phyloP scores from a whole-genome alignment of 176 grass and related monocot genomes.

The Puccinellia tenuiflora region DNA sequence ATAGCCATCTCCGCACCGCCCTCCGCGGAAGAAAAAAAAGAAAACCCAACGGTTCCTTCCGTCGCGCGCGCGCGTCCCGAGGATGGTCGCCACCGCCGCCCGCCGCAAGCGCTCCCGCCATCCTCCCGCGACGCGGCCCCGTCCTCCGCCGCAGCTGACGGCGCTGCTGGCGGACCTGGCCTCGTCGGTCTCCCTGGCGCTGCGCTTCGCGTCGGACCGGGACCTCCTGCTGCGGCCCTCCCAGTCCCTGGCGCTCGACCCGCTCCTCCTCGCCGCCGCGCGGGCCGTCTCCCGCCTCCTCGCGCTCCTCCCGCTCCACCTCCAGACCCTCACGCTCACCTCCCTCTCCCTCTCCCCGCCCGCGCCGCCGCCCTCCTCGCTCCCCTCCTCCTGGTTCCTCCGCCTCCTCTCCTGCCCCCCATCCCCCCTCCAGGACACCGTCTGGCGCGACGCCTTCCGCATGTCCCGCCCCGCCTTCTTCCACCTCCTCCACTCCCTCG shows the following conservation, averaged over 20 bases:
- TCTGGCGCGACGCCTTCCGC: conserved; percentile 66
- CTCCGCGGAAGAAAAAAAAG: neutral
- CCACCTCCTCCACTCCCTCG: conserved; percentile 61
- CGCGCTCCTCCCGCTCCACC: conserved; percentile 51
- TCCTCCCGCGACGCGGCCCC: neutral
- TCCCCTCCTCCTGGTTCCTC: conserved; percentile 68
- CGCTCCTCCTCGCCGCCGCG: conserved; percentile 29
- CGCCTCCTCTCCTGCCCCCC: conserved; percentile 44
- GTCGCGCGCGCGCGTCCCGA: neutral
- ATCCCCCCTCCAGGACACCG: conserved; percentile 28
- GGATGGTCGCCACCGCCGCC: conserved; percentile 28
- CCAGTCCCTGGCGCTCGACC: conserved; percentile 39
- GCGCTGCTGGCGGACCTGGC: conserved; percentile 44
- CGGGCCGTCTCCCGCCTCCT: conserved; percentile 50
- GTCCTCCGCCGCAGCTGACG: conserved; percentile 30
- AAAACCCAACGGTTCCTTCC: neutral
- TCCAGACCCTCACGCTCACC: conserved; percentile 52
- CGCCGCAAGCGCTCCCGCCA: conserved; percentile 29
- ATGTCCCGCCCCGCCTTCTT: conserved; percentile 67
- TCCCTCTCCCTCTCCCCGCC: conserved; percentile 53
- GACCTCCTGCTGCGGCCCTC: conserved; percentile 35
- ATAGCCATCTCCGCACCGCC: neutral
- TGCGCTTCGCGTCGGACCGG: conserved; percentile 35
- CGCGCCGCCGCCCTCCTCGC: conserved; percentile 29
- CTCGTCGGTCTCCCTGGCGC: conserved; percentile 39